Conservation (phyloP, 345 rosid species). For the Ceriops zippeliana region DNA sequence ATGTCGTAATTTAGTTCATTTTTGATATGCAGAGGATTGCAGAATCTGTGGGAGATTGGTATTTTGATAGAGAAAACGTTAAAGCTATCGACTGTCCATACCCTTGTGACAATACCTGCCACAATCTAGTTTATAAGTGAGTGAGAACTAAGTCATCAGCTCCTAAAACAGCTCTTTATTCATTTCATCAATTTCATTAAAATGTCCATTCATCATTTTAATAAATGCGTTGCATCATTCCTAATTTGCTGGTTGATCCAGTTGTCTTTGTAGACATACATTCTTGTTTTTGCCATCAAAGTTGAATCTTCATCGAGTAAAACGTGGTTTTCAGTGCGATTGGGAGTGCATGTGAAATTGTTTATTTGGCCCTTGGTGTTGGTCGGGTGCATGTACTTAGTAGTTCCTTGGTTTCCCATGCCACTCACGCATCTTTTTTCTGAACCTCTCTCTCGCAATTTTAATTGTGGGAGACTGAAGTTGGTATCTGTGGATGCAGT, state of each 20-base stretch:
- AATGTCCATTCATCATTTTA: conserved; percentile 11
- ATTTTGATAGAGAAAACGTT: conserved; percentile 19
- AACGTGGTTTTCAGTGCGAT: neutral
- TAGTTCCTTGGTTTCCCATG: neutral
- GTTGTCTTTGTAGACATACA: neutral
- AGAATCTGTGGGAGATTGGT: conserved; percentile 33
- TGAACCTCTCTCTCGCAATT: conserved; percentile 2
- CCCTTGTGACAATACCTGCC: conserved; percentile 30
- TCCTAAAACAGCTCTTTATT: conserved; percentile 10
- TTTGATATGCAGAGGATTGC: conserved; percentile 21
- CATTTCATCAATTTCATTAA: conserved; percentile 11
- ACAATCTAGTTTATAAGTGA: conserved; percentile 30
- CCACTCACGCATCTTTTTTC: neutral
- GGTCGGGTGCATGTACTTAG: neutral
- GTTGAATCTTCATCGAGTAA: neutral
- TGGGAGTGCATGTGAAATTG: too few relatives aligned
- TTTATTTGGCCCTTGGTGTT: neutral
- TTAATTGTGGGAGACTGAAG: conserved; percentile 22
- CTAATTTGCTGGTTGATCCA: neutral
- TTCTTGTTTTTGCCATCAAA: neutral
- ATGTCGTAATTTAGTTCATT: neutral
- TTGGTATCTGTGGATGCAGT: conserved; percentile 30
- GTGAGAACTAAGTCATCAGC: conserved; percentile 27
- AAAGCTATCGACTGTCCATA: conserved; percentile 29
- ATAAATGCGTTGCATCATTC: conserved; percentile 7